These are phyloP conservation scores for Fraxinus anomala DNA, from an alignment of 257 asterid genomes.

Conservation along the genomic window DNA sequence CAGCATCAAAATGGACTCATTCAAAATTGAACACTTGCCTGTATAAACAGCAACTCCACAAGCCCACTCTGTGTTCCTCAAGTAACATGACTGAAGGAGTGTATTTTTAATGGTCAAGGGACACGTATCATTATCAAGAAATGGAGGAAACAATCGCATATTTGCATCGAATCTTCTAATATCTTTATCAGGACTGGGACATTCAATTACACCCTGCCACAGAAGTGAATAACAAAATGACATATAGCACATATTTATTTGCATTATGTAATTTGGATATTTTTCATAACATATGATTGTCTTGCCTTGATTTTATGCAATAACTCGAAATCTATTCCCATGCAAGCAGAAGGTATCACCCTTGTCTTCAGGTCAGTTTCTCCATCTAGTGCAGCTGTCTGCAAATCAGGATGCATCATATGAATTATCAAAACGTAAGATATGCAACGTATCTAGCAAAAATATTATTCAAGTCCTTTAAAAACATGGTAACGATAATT, in stretches of 20 bases:
- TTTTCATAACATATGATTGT: conserved; percentile 13
- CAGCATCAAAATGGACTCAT: background rate
- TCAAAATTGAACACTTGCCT: conserved; percentile 53
- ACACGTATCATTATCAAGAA: conserved; percentile 91
- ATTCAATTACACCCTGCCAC: conserved; percentile 92
- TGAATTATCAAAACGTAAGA: conserved; percentile 22
- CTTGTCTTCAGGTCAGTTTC: conserved; percentile 98
- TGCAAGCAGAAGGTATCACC: conserved; percentile 84
- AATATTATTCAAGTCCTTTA: conserved; percentile 3
- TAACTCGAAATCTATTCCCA: conserved; percentile 89
- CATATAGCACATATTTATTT: background rate
- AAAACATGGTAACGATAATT: conserved; percentile 15
- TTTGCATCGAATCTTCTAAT: conserved; percentile 95
- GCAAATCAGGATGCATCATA: conserved; percentile 26
- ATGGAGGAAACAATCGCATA: conserved; percentile 94
- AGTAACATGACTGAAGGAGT: conserved; percentile 92
- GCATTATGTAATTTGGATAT: conserved; percentile 2
- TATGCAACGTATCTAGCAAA: background rate
- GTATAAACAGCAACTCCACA: conserved; percentile 99
- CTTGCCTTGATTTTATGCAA: conserved; percentile 92
- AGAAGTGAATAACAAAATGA: conserved; percentile 25
- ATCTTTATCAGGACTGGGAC: conserved; percentile 92
- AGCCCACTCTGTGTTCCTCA: conserved; percentile 98
- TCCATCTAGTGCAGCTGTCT: conserved; percentile 98
- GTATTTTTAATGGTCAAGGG: conserved; percentile 91